Base-by-base conservation (phyloP, 768 basidiomycete species). In the Erythrobasidium yunnanense region DNA sequence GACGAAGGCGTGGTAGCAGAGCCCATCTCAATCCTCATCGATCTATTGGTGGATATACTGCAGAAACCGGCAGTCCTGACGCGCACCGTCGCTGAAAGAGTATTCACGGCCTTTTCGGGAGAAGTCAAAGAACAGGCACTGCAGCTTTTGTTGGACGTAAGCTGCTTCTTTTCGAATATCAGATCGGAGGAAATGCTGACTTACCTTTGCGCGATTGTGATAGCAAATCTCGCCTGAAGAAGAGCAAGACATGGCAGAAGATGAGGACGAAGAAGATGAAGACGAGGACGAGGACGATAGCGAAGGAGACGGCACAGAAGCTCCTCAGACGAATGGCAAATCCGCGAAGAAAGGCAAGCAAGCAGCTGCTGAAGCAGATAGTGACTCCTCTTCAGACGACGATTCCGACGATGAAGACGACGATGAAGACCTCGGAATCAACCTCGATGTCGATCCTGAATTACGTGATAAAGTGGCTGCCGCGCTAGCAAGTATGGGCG, bases 1-100 rank as follows among this genome's bases (percentile, higher is more conserved):
- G 49, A 68, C 33, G 77, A 76, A 13, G 79, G 79, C 15, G 79
- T 79, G 7, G 78, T 77, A 2, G 79, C 81, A 0, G 81, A 82
- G 52, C 84, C 90, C 0, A 83, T 92, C 60, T 90, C 95, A 68
- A 77, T 90, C 47, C 80, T 96, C 42, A 84, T 92, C 33, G 91
- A 96, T 73, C 81, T 82, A n/a, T 83, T 96, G 54, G 88, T 99
- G 52, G 89, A 89, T 4, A 86, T 88, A 73, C 77, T 99, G 35
- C 90, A 96, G 74, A 83, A 86, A 66, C 84, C 85, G 1, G 87
- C 85, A 3, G 82, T 84, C 42, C 92, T 87, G 74, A 80, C 87
- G 77, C 84, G 90, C 32, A 82, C 84, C 1, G 79, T 90, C 25
- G 87, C 86, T 4, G 90, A 86, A 55, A 83, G 87, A 70, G 84